Percentiles rank a stretch among this genome's conserved stretches.
These are phyloP conservation scores for Neofusicoccum parvum DNA, from an alignment of 2,329 filamentous ascomycete species.

Conservation along the genomic window DNA sequence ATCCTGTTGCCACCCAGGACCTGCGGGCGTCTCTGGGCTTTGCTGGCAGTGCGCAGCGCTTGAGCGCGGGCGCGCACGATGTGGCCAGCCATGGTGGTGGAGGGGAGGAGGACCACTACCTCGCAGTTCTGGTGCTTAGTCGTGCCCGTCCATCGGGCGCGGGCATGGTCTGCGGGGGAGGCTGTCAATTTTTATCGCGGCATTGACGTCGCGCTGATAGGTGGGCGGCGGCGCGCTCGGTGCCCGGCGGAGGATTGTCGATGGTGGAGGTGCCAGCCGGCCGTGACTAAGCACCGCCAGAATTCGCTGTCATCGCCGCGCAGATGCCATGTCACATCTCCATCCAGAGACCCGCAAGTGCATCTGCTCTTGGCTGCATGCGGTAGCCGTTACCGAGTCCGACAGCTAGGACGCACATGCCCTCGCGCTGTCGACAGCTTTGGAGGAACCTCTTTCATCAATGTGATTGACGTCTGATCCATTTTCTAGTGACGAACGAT, in stretches of 20 bases:
- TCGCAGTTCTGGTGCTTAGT: not conserved
- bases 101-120: not conserved
- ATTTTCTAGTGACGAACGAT: no score
- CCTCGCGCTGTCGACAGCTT: no score
- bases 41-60: slow-evolving; percentile 10
- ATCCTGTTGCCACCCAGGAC: slow-evolving; percentile 4
- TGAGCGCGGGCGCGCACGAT: slow-evolving; percentile 14
- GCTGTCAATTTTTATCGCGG: slow-evolving; percentile 1
- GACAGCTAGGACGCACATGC: not conserved
- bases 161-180: slow-evolving; percentile 1
- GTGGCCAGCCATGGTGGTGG: slow-evolving; percentile 13
- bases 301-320: not conserved
- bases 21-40: not conserved
- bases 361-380: not conserved
- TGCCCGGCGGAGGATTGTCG: slow-evolving; percentile 3
- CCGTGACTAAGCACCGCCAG: not conserved
- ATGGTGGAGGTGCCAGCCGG: not conserved
- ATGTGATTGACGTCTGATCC: no score
- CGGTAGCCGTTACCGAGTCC: not conserved
- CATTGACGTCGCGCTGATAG: slow-evolving; percentile 5
- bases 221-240: not conserved
- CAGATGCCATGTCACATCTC: not conserved
- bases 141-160: not conserved
- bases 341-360: not conserved
- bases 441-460: no score